These are phyloP conservation scores for Thoreauomyces humboldtii DNA, from an alignment of 192 early-diverging fungal species.

Conservation along the genomic window DNA sequence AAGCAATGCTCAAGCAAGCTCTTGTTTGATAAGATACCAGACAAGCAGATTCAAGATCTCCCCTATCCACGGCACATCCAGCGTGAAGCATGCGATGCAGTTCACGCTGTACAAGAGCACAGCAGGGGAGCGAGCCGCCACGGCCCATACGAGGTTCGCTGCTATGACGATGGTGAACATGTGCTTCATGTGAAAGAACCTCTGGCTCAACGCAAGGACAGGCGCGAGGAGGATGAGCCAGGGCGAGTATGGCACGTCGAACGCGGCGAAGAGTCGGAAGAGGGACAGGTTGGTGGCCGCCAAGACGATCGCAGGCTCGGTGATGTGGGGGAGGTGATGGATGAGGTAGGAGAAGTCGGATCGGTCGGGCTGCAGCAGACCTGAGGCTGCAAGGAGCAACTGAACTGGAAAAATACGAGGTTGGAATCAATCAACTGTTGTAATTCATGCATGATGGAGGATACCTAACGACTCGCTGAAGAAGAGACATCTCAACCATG, in stretches of 20 bases:
- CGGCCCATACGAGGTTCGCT: constrained; percentile 7
- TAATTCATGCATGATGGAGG: too few species aligned
- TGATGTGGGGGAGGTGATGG: neutral
- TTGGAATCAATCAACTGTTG: too few species aligned
- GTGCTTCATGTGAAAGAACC: neutral
- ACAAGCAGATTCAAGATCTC: constrained; percentile 1
- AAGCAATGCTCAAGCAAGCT: neutral
- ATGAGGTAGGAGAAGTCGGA: neutral
- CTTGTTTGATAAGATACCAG: constrained; percentile 12
- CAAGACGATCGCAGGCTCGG: too few species aligned
- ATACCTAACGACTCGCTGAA: too few species aligned
- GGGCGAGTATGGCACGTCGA: neutral
- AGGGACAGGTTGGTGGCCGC: neutral
- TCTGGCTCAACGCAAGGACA: neutral
- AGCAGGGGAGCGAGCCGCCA: neutral
- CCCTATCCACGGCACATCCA: neutral
- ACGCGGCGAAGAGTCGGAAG: neutral
- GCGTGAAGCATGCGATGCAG: neutral
- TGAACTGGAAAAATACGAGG: too few species aligned
- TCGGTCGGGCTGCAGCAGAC: neutral
- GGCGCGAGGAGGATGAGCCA: neutral
- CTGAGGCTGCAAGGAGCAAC: constrained; percentile 1
- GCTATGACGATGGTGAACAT: neutral
- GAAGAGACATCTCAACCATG: too few species aligned
- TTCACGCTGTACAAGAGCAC: constrained; percentile 11